Conservation (phyloP, 768 basidiomycete species). For the Strobilomyces confusus region DNA sequence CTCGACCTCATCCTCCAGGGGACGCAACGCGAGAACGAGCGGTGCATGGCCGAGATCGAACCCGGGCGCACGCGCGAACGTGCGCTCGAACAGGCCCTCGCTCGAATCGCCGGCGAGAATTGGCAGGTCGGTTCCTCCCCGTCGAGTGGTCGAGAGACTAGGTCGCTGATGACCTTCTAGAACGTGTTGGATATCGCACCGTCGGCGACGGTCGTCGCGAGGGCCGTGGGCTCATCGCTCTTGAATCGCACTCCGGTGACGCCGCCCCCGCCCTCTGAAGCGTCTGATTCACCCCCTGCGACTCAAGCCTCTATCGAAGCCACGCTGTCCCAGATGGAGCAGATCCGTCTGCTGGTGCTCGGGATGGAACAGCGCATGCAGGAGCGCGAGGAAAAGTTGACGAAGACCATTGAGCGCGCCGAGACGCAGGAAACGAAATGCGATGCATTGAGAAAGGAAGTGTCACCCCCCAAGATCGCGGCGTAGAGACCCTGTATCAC, state of each 20-base stretch:
- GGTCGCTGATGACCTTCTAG: background rate
- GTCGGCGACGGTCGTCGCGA: constrained; percentile 26
- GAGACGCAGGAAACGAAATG: constrained; percentile 55
- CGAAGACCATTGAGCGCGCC: constrained; percentile 56
- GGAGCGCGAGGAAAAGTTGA: constrained; percentile 55
- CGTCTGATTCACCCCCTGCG: constrained; percentile 9
- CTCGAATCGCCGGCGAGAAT: constrained; percentile 69
- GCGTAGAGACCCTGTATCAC: constrained; percentile 5
- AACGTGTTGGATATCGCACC: constrained; percentile 36
- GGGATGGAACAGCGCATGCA: constrained; percentile 76
- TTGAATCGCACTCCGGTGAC: constrained; percentile 22
- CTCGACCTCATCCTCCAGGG: constrained; percentile 74
- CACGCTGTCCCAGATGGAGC: constrained; percentile 59
- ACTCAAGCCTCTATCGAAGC: constrained; percentile 34
- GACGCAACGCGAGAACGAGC: constrained; percentile 82
- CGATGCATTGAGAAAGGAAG: constrained; percentile 45
- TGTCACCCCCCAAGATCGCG: constrained; percentile 21
- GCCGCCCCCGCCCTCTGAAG: constrained; percentile 16
- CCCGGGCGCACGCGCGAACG: constrained; percentile 69
- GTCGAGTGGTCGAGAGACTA: background rate
- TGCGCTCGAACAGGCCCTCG: constrained; percentile 67
- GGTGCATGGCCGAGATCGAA: constrained; percentile 78
- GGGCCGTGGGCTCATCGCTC: constrained; percentile 27
- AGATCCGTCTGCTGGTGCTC: constrained; percentile 61
- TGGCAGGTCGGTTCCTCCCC: constrained; percentile 59